Evolutionary conservation across 1,284 basidiomycete genomes (phyloP), one percentile per base, ranked within the genome.

Genomic region (Puccinia horiana): DNA sequence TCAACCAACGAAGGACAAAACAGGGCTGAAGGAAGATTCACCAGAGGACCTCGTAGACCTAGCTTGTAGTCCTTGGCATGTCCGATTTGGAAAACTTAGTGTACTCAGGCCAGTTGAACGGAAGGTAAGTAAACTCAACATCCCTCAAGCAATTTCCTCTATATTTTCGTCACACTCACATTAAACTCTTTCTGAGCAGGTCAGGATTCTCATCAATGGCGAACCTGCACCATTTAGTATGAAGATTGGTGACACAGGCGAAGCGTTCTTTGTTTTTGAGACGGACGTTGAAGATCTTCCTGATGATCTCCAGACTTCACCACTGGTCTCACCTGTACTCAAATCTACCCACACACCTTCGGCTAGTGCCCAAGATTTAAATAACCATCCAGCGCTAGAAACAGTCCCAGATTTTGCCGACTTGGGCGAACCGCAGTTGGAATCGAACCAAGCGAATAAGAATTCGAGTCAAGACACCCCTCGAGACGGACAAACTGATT

Each of bases 191-290:
- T 65, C 26, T 65, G 26, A 49, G 35, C 42, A 81, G 79, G 79
- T 81, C 26, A 81, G 79, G 54, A 81, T 81, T 44, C 29, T 81
- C 85, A 95, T 95, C 87, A 93, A 92, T 52, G 89, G 90, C 82
- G 83, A 84, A 44, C 90, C 90, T 14, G 92, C 95, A 76, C 96
- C 96, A 1, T 99, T 95, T 87, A 91, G 90, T 86, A 99, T 99
- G 97, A 99, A 99, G 89, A 96, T 99, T 84, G 95, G 95, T 63
- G 96, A 99, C 83, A 94, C 96, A 1, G 97, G 97, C 26, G 97
- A 99, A 88, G 97, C 96, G 0, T 99, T 99, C 89, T 99, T 99
- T 86, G 93, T 99, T 56, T 94, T 99, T 84, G 96, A 99, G 88
- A 98, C 96, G 0, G 94, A 97, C 67, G 85, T 84, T 23, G 93